Base-by-base conservation (phyloP, 352 stramenopile genomes). In the Phytopythium delawarense region DNA sequence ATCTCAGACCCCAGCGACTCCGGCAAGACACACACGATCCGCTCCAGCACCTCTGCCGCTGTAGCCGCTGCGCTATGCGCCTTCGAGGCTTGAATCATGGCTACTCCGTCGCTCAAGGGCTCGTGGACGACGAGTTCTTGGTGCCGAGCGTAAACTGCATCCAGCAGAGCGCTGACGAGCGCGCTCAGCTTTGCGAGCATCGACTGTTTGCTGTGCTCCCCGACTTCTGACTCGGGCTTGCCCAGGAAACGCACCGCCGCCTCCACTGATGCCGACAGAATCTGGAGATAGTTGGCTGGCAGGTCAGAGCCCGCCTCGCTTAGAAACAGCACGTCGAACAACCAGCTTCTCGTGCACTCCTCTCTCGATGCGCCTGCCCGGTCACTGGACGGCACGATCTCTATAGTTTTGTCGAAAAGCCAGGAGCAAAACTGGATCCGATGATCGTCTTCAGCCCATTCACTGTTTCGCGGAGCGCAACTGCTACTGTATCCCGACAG, bases 251-350 rank as follows among this genome's bases (percentile, higher is more conserved):
- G 55, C 13, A 63, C 44, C 37, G 81, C 39, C 16, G 75, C 54
- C 11, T 28, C 45, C 2, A 80, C 35, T 51, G 64, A 58, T 46
- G 55, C 61, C 37, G 54, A 71, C 20, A 75, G 62, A 28, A 79
- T 37, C 4, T 57, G 62, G 16, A 75, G 76, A 30, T 71, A 83
- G 35, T 46, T 65, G 21, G 75, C 51, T 4, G 64, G 62, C 0
- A 84, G 64, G 2, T 65, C 37, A 4, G 63, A 25, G 15, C 61
- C 70, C 35, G 65, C 67, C 9, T 76, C 59, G 28, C 61, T 79
- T 23, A 91, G 66, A 20, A 87, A 76, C 6, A 86, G 23, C 5
- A 81, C 30, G 51, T 91, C 81, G 55, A 92, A 89, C 0, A 92
- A 42, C 81, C 81, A 89, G 2, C 67, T 82, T 13, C 83, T 42